Evolutionary conservation across 2,329 filamentous ascomycete species (phyloP).

Genomic region (Celoporthe dispersa): DNA sequence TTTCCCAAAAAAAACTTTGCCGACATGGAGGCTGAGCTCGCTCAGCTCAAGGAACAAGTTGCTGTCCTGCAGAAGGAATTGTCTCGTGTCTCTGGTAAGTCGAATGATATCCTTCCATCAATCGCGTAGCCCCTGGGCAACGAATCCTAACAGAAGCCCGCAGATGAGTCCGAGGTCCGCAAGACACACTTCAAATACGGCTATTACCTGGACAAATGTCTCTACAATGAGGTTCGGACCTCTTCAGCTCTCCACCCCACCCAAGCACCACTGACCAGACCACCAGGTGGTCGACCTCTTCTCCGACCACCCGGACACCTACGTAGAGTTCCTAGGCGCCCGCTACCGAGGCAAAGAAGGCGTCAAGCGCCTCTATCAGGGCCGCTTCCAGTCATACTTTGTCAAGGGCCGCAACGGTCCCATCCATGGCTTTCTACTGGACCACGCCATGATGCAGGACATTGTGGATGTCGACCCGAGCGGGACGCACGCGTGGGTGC

Average conservation of each 20-base stretch:
- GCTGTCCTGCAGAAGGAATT: conserved; percentile 42
- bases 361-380: conserved; percentile 55
- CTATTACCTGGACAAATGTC: conserved; percentile 63
- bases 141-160: conserved; percentile 3
- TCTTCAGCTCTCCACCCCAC: too few relatives aligned
- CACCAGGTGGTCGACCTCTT: conserved; percentile 52
- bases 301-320: conserved; percentile 56
- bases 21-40: conserved; percentile 42
- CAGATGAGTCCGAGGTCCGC: conserved; percentile 58
- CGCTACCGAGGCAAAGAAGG: conserved; percentile 57
- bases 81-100: conserved; percentile 38
- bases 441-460: conserved; percentile 62
- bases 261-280: conserved; percentile 8
- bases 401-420: conserved; percentile 60
- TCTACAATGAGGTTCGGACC: conserved; percentile 54
- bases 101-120: background rate
- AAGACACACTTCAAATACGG: conserved; percentile 63
- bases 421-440: conserved; percentile 59
- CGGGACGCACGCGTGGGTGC: conserved; percentile 53
- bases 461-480: conserved; percentile 54
- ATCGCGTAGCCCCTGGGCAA: too few relatives aligned
- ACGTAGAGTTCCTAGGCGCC: conserved; percentile 60
- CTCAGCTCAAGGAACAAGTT: conserved; percentile 44
- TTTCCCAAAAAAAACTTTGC: too few relatives aligned
- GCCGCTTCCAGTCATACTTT: conserved; percentile 55